Conservation (phyloP, 192 early-diverging fungal species). For the Fimicolochytrium jonesii region DNA sequence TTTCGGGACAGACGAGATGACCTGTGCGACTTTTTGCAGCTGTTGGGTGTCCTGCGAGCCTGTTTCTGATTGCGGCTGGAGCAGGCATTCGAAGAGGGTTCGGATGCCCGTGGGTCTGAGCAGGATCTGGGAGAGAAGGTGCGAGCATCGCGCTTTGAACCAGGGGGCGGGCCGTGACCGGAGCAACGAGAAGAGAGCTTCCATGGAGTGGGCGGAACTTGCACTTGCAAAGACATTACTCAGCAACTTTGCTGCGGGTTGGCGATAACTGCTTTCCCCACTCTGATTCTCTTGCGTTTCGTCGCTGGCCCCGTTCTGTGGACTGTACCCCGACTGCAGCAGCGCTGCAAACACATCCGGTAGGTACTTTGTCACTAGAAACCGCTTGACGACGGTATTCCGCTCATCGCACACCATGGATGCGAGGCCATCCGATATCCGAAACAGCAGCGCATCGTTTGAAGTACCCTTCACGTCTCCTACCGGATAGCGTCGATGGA, state of each 20-base stretch:
- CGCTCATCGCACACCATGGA: background rate
- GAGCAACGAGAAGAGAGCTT: conserved; percentile 62
- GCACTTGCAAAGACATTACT: background rate
- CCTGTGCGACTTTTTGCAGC: conserved; percentile 52
- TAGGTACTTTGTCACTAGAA: conserved; percentile 22
- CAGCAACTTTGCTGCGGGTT: background rate
- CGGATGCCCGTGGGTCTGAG: conserved; percentile 59
- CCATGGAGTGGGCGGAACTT: conserved; percentile 54
- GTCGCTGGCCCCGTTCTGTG: no score
- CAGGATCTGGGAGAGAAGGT: conserved; percentile 66
- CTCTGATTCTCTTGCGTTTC: no score
- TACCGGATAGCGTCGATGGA: no score
- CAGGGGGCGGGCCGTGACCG: conserved; percentile 56
- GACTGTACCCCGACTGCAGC: conserved; percentile 3
- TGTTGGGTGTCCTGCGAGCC: conserved; percentile 46
- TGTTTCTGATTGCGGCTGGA: conserved; percentile 37
- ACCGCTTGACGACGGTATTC: background rate
- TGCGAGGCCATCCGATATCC: no score
- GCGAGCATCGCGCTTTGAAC: conserved; percentile 61
- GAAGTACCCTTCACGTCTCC: no score
- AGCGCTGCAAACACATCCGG: conserved; percentile 38
- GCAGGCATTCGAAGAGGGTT: conserved; percentile 64
- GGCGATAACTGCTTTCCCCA: background rate
- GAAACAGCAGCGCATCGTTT: no score
- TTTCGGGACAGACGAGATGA: conserved; percentile 55